These are phyloP conservation scores for Schoenoplectus triqueter DNA, from an alignment of 202 grass and related monocot genomes.

Conservation along the genomic window DNA sequence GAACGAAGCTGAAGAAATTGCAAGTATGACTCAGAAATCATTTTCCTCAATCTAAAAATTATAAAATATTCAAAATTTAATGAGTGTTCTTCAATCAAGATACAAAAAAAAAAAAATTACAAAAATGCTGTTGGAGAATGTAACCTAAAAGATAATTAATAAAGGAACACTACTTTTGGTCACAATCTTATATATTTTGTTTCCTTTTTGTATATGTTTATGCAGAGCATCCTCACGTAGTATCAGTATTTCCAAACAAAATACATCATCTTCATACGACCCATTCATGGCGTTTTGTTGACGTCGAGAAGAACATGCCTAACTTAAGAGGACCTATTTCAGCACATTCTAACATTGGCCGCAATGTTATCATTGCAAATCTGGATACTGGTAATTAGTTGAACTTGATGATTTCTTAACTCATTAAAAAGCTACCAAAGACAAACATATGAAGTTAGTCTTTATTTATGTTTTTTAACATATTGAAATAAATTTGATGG, in stretches of 20 bases:
- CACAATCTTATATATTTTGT: not conserved
- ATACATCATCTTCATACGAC: conserved; percentile 79
- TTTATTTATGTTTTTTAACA: not conserved
- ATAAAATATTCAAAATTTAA: not conserved
- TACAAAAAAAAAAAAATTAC: not conserved
- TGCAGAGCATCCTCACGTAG: conserved; percentile 61
- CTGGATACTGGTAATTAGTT: conserved; percentile 63
- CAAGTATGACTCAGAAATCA: conserved; percentile 44
- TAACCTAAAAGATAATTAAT: not conserved
- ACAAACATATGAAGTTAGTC: not conserved
- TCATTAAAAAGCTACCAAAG: not conserved
- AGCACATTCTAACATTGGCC: conserved; percentile 50
- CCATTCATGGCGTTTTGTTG: conserved; percentile 76
- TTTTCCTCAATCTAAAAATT: not conserved
- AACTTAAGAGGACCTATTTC: conserved; percentile 51
- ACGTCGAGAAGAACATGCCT: conserved; percentile 45
- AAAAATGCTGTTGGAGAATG: not conserved
- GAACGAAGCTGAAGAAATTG: conserved; percentile 46
- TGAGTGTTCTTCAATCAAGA: not conserved
- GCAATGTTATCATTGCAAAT: conserved; percentile 71
- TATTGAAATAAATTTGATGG: not conserved
- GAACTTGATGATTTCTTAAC: not conserved
- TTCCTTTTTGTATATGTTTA: not conserved
- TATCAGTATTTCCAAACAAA: conserved; percentile 77
- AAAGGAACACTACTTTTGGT: not conserved